Evolutionary conservation across 75 land plant genomes (phyloP).

Genomic region (Pinus albicaulis): DNA sequence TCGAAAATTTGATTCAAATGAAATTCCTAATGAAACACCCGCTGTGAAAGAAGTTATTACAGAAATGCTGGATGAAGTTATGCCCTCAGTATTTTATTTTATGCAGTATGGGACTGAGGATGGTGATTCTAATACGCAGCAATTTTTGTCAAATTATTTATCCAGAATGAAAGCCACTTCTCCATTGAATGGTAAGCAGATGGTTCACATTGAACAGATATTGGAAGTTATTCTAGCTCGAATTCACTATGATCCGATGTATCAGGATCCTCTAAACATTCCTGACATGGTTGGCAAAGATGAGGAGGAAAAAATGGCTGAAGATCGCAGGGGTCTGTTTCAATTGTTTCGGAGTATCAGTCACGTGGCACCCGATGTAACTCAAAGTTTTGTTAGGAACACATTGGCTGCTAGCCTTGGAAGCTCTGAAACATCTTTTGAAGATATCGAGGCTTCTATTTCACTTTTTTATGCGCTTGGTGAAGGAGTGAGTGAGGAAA

Average conservation of each 20-base stretch:
- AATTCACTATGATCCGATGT: conserved; percentile 67
- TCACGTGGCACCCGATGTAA: conserved; percentile 87
- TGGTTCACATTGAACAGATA: conserved; percentile 64
- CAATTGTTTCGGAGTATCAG: conserved; percentile 69
- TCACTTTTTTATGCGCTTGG: conserved; percentile 79
- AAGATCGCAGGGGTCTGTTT: conserved; percentile 77
- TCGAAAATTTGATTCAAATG: conserved; percentile 54
- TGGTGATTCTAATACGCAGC: conserved; percentile 58
- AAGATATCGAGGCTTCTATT: conserved; percentile 90
- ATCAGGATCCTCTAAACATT: conserved; percentile 61
- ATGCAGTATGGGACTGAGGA: conserved; percentile 75
- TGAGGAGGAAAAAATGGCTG: conserved; percentile 91
- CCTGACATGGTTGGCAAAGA: conserved; percentile 84
- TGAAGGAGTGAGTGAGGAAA: conserved; percentile 80
- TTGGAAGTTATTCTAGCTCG: conserved; percentile 60
- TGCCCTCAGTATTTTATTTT: conserved; percentile 91
- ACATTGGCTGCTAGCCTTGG: conserved; percentile 46
- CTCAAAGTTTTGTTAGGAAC: conserved; percentile 68
- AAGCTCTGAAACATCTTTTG: conserved; percentile 54
- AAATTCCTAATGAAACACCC: conserved; percentile 22
- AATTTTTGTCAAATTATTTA: conserved; percentile 77
- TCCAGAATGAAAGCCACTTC: conserved; percentile 61
- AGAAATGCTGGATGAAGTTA: conserved; percentile 77
- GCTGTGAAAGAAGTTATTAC: conserved; percentile 22
- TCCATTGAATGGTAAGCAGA: conserved; percentile 58